Percentiles rank a stretch among this genome's conserved stretches.
Evolutionary conservation across 345 rosid genomes (phyloP).

Genomic region (Syzygium jambos): DNA sequence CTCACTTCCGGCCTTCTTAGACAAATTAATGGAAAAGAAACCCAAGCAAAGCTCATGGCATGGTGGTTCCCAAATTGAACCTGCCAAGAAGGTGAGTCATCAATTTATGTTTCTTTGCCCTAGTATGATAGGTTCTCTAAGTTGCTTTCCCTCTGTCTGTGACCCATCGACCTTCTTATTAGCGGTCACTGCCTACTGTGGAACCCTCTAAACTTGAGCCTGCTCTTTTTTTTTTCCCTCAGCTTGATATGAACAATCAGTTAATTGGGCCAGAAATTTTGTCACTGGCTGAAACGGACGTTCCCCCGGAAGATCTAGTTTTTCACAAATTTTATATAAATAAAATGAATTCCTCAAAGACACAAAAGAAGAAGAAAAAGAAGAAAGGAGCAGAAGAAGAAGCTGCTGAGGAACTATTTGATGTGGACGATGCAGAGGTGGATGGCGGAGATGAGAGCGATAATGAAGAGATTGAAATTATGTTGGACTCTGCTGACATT

Average conservation of each 20-base stretch:
- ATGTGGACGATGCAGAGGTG: constrained; percentile 44
- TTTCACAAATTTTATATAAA: constrained; percentile 92
- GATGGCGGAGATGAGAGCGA: constrained; percentile 82
- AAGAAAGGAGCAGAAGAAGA: constrained; percentile 65
- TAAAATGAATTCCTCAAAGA: constrained; percentile 58
- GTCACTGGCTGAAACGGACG: constrained; percentile 76
- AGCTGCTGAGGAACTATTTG: constrained; percentile 66
- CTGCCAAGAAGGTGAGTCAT: constrained; percentile 69
- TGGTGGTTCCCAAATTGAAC: constrained; percentile 97
- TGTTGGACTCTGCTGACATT: constrained; percentile 56
- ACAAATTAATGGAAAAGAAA: constrained; percentile 98
- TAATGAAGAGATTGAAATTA: constrained; percentile 77
- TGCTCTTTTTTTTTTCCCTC: constrained; percentile 2
- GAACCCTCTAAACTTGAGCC: background rate
- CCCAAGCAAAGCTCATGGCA: constrained; percentile 80
- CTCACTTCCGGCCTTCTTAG: constrained; percentile 74
- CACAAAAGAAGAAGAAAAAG: constrained; percentile 77
- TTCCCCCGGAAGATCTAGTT: constrained; percentile 86
- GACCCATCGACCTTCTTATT: background rate
- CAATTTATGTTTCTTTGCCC: background rate
- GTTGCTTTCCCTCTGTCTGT: background rate
- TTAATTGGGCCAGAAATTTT: constrained; percentile 80
- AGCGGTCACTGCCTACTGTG: background rate
- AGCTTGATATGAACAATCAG: constrained; percentile 77
- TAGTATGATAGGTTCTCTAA: background rate